Conservation (phyloP, 164 flowering plant species). For the Tetracentron sinense region DNA sequence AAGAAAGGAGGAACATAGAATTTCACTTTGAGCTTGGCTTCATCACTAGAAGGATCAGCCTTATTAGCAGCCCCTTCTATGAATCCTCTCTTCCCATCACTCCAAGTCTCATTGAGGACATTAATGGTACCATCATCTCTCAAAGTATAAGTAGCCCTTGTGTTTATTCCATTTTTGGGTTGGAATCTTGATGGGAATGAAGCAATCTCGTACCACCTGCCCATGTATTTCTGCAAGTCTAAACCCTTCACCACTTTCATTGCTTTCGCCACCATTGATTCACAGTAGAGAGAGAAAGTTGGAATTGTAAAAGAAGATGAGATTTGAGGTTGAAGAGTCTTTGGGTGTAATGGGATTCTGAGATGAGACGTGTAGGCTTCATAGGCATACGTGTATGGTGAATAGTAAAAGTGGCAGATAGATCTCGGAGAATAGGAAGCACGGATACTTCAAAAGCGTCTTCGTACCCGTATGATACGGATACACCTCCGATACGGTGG, state of each 20-base stretch:
- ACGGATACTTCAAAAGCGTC: too few species aligned
- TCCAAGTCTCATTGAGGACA: conserved; percentile 67
- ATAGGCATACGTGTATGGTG: too few species aligned
- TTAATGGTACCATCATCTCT: conserved; percentile 53
- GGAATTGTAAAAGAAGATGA: too few species aligned
- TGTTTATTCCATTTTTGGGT: conserved; percentile 52
- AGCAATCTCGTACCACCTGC: conserved; percentile 79
- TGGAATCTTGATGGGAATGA: conserved; percentile 58
- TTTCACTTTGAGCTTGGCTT: conserved; percentile 73
- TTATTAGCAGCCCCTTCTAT: conserved; percentile 63
- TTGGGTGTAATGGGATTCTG: too few species aligned
- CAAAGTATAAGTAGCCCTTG: conserved; percentile 63
- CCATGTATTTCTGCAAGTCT: conserved; percentile 59
- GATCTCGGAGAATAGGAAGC: too few species aligned
- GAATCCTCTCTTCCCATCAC: conserved; percentile 45
- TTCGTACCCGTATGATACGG: too few species aligned
- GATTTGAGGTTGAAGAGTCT: too few species aligned
- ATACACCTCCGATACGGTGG: too few species aligned
- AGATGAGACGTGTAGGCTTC: too few species aligned
- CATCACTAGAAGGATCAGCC: conserved; percentile 52
- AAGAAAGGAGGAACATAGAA: conserved; percentile 65
- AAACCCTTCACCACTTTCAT: conserved; percentile 59
- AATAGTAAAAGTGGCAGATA: too few species aligned
- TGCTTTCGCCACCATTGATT: conserved; percentile 32
- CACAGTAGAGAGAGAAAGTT: too few species aligned